Evolutionary conservation across 2,329 filamentous ascomycete species (phyloP), one percentile per base, ranked within the genome.

Genomic region (Onygenales sp.): DNA sequence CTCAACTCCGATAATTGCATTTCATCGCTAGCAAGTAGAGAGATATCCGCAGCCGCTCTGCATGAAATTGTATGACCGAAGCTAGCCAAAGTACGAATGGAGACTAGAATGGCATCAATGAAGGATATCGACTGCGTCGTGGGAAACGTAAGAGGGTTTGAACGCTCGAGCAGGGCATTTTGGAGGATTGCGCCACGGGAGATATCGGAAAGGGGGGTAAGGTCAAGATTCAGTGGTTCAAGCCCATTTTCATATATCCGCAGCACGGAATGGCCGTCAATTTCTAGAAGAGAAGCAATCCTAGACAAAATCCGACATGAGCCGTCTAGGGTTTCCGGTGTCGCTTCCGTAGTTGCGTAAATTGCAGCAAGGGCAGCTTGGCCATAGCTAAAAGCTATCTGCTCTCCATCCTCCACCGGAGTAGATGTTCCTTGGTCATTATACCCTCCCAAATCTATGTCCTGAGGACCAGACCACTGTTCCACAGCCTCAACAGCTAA

Each of bases 311-410:
- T 69, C 9, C 71, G 64, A 59, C 78, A 75, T 7, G 78, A 69
- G 9, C 63, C 74, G 7, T 74, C 72, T 33, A 83, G 60, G 2
- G 72, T 72, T 31, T 72, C 66, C 43, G 64, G 58, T 13, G 71
- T 74, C 43, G 71, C 70, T 14, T 74, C 71, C 10, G 77, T 64
- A 27, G 76, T 74, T 10, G 78, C 71, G 63, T 84, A 84, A 38
- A 83, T 72, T 44, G 77, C 72, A n/a, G 81, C 79, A 57, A 85
- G 72, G 6, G 76, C 80, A 31, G 79, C 73, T 61, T 84, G 81
- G 2, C 76, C 78, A 61, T 84, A 84, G n/a, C 31, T 44, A 17
- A 45, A 45, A 13, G 38, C 61, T 33, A 71, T 67, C n/a, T 65
- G 63, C 52, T 71, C 66, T 14, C 70, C 63, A 5, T 78, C 72